Evolutionary conservation across 2,329 filamentous ascomycete genomes (phyloP), one percentile per base, ranked within the genome.

Genomic region (Colletotrichum sp.): DNA sequence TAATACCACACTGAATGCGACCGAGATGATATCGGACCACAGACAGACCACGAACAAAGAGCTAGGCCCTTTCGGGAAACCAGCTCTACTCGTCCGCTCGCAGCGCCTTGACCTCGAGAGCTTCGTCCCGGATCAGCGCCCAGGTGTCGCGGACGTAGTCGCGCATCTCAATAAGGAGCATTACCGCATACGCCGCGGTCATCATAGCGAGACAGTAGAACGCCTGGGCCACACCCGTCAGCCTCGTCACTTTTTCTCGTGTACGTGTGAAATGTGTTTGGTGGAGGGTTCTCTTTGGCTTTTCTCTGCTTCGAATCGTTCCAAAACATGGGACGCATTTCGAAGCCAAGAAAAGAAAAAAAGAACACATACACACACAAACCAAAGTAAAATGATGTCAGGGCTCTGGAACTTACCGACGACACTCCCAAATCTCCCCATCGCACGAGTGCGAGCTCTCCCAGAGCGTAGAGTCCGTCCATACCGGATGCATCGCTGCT

Each of bases 171-270:
- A 74, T 65, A 43, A 76, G 65, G 26, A 76, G 57, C 74, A 76
- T 76, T 59, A 74, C 64, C 18, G 70, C 65, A 76, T 76, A 76
- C 39, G 74, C 74, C 64, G 74, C 65, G 70, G 74, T 76, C 74
- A 76, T 76, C 74, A 76, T 30, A 32, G 74, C 64, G 59, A 76
- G 74, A 76, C 70, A 76, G 28, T 74, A 76, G 14, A 76, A 76
- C 64, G 74, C 74, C 74, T 76, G 48, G 43, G 59, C 67, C 64
- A 69, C 64, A 34, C 30, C 52, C 67, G 59, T 74, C 60, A 71
- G 72, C 36, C 69, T 64, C 64, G 36, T 69, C 28, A 36, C 21
- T 39, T 12, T 63, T 30, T 14, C 14, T 26, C 32, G 21, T n/a
- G 7, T 21, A n/a, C 16, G 32, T 16, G 7, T 18, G 30, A 32